Conservation (phyloP, 2,329 filamentous ascomycete species). For the Penicillium sp. region DNA sequence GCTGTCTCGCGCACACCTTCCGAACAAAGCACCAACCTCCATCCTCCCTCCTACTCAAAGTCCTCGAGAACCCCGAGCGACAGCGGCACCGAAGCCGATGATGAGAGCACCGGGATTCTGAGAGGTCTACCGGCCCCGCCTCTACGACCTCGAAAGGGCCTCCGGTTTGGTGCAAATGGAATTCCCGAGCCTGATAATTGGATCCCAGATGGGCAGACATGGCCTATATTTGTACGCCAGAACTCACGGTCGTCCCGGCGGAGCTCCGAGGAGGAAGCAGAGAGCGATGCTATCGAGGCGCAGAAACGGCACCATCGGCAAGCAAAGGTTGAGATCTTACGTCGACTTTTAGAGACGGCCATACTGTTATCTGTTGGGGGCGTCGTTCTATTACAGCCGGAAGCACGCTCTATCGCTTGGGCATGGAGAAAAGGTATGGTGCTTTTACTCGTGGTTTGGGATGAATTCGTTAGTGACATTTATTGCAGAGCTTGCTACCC, state of each 20-base stretch:
- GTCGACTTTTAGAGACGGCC: conserved; percentile 50
- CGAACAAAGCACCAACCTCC: conserved; percentile 31
- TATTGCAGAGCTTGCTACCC: conserved; percentile 31
- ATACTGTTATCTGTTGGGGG: conserved; percentile 50
- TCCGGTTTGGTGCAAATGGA: conserved; percentile 47
- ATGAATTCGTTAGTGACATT: conserved; percentile 7
- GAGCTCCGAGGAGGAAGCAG: conserved; percentile 29
- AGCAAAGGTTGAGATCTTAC: conserved; percentile 39
- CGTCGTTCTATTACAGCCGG: conserved; percentile 36
- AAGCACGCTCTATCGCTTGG: conserved; percentile 29
- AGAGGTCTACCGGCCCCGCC: conserved; percentile 78
- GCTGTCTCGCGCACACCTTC: conserved; percentile 47
- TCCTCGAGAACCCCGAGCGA: conserved; percentile 65
- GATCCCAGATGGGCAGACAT: conserved; percentile 28
- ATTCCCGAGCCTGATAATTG: conserved; percentile 25
- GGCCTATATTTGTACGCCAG: conserved; percentile 30
- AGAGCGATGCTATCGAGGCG: conserved; percentile 20
- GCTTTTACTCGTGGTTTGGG: background rate
- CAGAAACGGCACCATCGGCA: conserved; percentile 26
- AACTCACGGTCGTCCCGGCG: conserved; percentile 25
- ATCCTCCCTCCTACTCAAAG: conserved; percentile 34
- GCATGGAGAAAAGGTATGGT: conserved; percentile 37
- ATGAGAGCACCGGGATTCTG: conserved; percentile 70
- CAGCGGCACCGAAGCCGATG: conserved; percentile 90
- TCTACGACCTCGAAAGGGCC: conserved; percentile 67